phyloP scores from a whole-genome alignment of 768 basidiomycete genomes.

The Cystobasidium onofrii region DNA sequence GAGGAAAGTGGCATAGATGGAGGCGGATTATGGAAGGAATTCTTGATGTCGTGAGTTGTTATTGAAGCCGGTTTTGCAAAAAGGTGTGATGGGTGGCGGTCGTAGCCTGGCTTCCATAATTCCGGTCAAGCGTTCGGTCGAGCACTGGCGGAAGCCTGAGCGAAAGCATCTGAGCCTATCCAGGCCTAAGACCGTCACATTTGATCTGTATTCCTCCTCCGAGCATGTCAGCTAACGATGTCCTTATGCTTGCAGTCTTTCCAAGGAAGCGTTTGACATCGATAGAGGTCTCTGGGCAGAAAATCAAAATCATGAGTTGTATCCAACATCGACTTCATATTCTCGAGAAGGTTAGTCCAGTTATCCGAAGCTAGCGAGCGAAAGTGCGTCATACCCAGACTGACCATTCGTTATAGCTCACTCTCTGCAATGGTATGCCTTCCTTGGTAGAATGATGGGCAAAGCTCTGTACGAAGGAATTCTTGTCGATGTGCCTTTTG shows the following conservation, averaged over 20 bases:
- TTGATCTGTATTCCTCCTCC: no score
- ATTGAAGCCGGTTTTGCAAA: no score
- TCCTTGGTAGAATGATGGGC: constrained; percentile 85
- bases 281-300: constrained; percentile 88
- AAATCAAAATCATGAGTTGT: constrained; percentile 83
- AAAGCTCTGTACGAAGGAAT: constrained; percentile 97
- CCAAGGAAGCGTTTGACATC: constrained; percentile 89
- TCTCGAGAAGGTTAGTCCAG: constrained; percentile 73
- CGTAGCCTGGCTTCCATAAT: no score
- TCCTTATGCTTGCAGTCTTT: constrained; percentile 53
- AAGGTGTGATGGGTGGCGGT: no score
- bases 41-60: constrained; percentile 59
- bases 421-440: constrained; percentile 82
- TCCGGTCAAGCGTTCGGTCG: no score
- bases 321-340: constrained; percentile 86
- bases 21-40: constrained; percentile 96
- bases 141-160: no score
- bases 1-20: constrained; percentile 78
- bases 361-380: no score
- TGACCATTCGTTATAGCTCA: constrained; percentile 53
- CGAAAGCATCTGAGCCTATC: no score
- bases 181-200: no score
- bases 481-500: constrained; percentile 86
- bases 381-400: neutral
- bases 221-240: no score